Evolutionary conservation across 2,329 filamentous ascomycete species (phyloP).

Genomic region (Lasiodiplodia gonubiensis): DNA sequence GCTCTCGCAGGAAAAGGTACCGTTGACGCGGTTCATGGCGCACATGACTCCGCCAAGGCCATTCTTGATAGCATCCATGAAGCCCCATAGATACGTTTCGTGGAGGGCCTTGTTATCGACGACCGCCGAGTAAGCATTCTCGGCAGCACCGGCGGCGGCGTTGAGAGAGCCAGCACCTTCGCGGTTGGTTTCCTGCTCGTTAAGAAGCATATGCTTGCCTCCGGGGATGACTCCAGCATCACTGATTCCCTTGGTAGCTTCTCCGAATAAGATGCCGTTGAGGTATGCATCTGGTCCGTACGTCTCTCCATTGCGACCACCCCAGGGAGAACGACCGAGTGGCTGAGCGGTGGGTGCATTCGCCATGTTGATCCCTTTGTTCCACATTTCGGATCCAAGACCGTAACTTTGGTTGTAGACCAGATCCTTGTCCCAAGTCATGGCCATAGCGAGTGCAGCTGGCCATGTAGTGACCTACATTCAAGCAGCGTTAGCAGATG

Average conservation of each 20-base stretch:
- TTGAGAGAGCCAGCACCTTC: slow-evolving; percentile 60
- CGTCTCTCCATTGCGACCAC: slow-evolving; percentile 18
- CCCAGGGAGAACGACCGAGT: slow-evolving; percentile 23
- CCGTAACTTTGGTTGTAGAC: slow-evolving; percentile 19
- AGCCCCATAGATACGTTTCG: slow-evolving; percentile 75
- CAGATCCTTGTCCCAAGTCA: slow-evolving; percentile 27
- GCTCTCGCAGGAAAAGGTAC: slow-evolving; percentile 53
- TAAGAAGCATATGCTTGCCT: slow-evolving; percentile 62
- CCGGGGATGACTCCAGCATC: slow-evolving; percentile 69
- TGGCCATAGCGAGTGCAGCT: slow-evolving; percentile 14
- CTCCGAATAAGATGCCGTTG: slow-evolving; percentile 25
- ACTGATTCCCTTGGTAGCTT: slow-evolving; percentile 1
- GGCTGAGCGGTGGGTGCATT: slow-evolving; percentile 22
- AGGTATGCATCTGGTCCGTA: slow-evolving; percentile 22
- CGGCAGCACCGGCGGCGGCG: not conserved
- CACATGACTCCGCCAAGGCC: slow-evolving; percentile 81
- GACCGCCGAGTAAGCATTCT: slow-evolving; percentile 74
- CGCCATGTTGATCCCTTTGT: slow-evolving; percentile 20
- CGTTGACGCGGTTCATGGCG: slow-evolving; percentile 62
- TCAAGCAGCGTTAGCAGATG: not conserved
- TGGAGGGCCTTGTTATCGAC: slow-evolving; percentile 74
- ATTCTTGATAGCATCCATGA: slow-evolving; percentile 74
- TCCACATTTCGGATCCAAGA: slow-evolving; percentile 20
- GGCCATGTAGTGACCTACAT: slow-evolving; percentile 7
- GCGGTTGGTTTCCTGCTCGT: slow-evolving; percentile 63